phyloP scores from a whole-genome alignment of 148 eudicot genomes.

The Rhododendron griersonianum region DNA sequence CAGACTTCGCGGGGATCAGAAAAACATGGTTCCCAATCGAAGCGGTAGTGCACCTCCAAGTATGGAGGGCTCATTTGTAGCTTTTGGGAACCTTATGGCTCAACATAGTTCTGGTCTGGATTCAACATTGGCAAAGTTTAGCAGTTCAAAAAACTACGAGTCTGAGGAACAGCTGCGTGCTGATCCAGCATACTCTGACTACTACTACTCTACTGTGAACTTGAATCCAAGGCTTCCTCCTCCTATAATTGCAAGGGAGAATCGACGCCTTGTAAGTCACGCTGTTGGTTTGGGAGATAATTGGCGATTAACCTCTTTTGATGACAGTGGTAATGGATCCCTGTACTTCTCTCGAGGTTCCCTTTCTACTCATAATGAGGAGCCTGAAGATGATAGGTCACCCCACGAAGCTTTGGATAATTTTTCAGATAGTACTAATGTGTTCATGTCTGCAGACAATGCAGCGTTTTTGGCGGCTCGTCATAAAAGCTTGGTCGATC shows the following conservation, averaged over 20 bases:
- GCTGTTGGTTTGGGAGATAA: slow-evolving; percentile 22
- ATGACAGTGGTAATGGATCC: slow-evolving; percentile 48
- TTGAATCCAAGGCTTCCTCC: slow-evolving; percentile 51
- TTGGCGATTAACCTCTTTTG: slow-evolving; percentile 43
- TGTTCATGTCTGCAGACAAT: slow-evolving; percentile 26
- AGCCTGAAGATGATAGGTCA: slow-evolving; percentile 74
- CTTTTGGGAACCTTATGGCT: slow-evolving; percentile 53
- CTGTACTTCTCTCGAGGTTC: slow-evolving; percentile 36
- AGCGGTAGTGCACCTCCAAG: slow-evolving; percentile 90
- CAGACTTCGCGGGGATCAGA: slow-evolving; percentile 24
- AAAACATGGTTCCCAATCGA: slow-evolving; percentile 52
- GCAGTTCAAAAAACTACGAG: slow-evolving; percentile 22
- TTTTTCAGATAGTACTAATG: slow-evolving; percentile 27
- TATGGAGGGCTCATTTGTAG: slow-evolving; percentile 78
- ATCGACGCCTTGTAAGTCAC: slow-evolving; percentile 18
- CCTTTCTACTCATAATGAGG: slow-evolving; percentile 83
- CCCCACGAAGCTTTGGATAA: slow-evolving; percentile 44
- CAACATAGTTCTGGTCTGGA: slow-evolving; percentile 25
- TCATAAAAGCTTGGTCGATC: slow-evolving; percentile 40
- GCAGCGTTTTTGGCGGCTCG: slow-evolving; percentile 28
- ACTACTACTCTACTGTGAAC: slow-evolving; percentile 32
- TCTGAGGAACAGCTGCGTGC: slow-evolving; percentile 37
- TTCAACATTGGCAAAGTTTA: slow-evolving; percentile 30
- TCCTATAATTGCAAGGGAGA: slow-evolving; percentile 34
- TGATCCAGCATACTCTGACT: slow-evolving; percentile 43